Conservation (phyloP, 179 eudicot species). For the Kewa caespitosa region DNA sequence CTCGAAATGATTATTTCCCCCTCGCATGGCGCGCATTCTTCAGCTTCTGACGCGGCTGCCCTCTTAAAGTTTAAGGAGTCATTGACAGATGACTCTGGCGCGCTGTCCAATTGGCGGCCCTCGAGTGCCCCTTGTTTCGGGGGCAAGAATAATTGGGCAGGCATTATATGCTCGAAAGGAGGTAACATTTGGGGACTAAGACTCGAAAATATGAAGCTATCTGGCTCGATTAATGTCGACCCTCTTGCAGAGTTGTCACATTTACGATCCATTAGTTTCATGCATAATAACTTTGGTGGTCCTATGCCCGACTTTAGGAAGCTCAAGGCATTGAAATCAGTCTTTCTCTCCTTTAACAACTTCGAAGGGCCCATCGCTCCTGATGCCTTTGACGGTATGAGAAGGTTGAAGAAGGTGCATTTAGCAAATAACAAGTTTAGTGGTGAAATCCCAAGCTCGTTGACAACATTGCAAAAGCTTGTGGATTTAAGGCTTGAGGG, state of each 20-base stretch:
- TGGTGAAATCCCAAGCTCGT: slow-evolving; percentile 57
- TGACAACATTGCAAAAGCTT: slow-evolving; percentile 35
- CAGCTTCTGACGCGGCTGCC: slow-evolving; percentile 13
- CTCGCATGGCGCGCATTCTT: slow-evolving; percentile 23
- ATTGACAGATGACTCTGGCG: slow-evolving; percentile 19
- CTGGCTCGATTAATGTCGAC: slow-evolving; percentile 42
- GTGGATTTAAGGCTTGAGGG: slow-evolving; percentile 42
- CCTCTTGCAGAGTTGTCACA: slow-evolving; percentile 29
- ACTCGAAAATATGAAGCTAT: slow-evolving; percentile 56
- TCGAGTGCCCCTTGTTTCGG: slow-evolving; percentile 30
- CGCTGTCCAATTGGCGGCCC: slow-evolving; percentile 32
- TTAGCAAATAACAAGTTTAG: slow-evolving; percentile 47
- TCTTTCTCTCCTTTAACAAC: slow-evolving; percentile 45
- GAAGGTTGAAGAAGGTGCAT: slow-evolving; percentile 40
- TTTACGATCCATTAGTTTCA: slow-evolving; percentile 44
- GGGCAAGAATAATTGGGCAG: slow-evolving; percentile 35
- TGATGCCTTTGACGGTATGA: slow-evolving; percentile 51
- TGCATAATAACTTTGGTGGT: slow-evolving; percentile 53
- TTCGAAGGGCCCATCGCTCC: slow-evolving; percentile 45
- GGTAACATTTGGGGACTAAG: slow-evolving; percentile 46
- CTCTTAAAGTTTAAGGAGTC: slow-evolving; percentile 33
- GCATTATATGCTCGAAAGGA: slow-evolving; percentile 38
- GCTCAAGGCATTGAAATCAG: slow-evolving; percentile 33
- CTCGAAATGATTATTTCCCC: slow-evolving; percentile 4
- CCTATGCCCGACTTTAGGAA: slow-evolving; percentile 44